phyloP scores from a whole-genome alignment of 768 basidiomycete genomes.

The Pleurotus sapidus region DNA sequence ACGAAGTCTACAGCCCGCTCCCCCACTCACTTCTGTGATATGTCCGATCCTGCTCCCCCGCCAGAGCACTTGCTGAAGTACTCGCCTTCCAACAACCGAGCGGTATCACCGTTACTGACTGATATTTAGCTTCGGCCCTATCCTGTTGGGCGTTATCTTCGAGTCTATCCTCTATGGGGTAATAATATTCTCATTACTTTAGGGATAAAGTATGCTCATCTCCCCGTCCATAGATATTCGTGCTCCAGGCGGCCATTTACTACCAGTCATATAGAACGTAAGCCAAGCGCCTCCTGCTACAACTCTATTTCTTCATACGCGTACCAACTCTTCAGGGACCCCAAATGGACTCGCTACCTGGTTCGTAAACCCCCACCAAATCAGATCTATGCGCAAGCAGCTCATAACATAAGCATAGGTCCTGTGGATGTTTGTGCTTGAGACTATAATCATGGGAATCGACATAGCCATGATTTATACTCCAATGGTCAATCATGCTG shows the following conservation, averaged over 20 bases:
- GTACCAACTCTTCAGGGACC: slow-evolving; percentile 24
- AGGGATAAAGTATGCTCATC: not conserved
- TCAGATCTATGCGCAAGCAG: too few relatives aligned
- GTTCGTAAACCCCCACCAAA: slow-evolving; percentile 17
- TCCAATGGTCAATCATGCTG: slow-evolving; percentile 12
- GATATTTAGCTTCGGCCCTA: slow-evolving; percentile 10
- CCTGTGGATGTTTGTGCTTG: slow-evolving; percentile 14
- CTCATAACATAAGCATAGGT: not conserved
- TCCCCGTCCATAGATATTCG: slow-evolving; percentile 6
- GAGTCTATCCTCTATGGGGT: slow-evolving; percentile 15
- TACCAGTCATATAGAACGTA: slow-evolving; percentile 9
- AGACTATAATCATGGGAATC: slow-evolving; percentile 13
- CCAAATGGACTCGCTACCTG: slow-evolving; percentile 28
- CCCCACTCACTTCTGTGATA: not conserved
- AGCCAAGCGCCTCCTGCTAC: not conserved
- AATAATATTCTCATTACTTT: not conserved
- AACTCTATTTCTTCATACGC: not conserved
- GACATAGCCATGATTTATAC: slow-evolving; percentile 17
- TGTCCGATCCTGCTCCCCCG: not conserved
- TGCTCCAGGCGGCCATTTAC: slow-evolving; percentile 17
- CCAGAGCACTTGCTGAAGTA: not conserved
- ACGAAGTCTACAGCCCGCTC: not conserved
- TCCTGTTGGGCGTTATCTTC: slow-evolving; percentile 16
- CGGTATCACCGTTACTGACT: not conserved
- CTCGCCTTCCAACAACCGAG: not conserved